Evolutionary conservation across 139 green algal genomes (phyloP), one percentile per base, ranked within the genome.

Genomic region (Asterochloris sp.): DNA sequence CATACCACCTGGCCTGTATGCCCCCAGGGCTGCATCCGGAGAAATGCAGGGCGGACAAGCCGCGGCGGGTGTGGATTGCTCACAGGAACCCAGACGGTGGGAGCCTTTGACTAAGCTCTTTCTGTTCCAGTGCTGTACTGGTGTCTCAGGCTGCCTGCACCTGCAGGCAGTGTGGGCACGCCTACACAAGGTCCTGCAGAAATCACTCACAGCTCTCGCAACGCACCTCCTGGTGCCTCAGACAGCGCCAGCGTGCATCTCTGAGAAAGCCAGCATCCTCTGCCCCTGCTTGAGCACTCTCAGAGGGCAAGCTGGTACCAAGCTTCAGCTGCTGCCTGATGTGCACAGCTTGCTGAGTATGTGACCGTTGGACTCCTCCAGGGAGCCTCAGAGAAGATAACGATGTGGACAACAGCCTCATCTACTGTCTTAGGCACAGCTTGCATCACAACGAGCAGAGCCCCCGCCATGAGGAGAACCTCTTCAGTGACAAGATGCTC

Each of bases 1-100:
- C 89, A 19, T 93, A 79, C 81, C 89, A 93, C 76, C 79, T 86
- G 29, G 29, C 63, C 47, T 93, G 89, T 85, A 79, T 94, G 62
- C 89, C 89, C 0, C 12, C 0, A 1, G 8, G 74, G 62, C 82
- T 87, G 69, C 77, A 23, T 0, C 17, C 38, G 10, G 21, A 67
- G n/a, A 74, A 62, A 9, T 74, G 83, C 19, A 87, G 83, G 83
- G 75, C 85, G 27, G 66, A 19, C 11, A 67, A 69, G 78, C 38
- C 71, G 14, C 23, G 38, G 66, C 29, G 60, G 28, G 26, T 76
- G 14, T 81, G 47, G 67, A 76, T 68, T 13, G 47, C 60, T 29
- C 67, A 67, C 28, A 24, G 26, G 71, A 76, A 26, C 66, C 66
- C 19, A 76, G 71, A 21, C n/a, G 16, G 71, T 24, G 26, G 23